These are phyloP conservation scores for Monilinia laxa DNA, from an alignment of 2,329 filamentous ascomycete species.

Conservation along the genomic window DNA sequence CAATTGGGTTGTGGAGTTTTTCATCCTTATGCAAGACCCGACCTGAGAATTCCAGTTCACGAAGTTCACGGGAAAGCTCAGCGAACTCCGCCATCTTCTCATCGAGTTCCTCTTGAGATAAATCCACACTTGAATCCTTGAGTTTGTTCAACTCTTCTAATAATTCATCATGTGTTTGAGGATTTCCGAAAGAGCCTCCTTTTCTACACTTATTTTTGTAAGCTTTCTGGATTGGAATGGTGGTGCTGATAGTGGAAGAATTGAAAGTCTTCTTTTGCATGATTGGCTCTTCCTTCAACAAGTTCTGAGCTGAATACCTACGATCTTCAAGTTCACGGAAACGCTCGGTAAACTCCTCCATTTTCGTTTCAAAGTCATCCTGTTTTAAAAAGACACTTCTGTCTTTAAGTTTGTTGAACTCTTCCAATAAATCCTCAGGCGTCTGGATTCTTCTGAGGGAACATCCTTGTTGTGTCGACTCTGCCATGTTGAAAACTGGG, in stretches of 20 bases:
- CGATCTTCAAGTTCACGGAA: background rate
- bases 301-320: background rate
- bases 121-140: no score
- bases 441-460: no score
- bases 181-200: no score
- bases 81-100: no score
- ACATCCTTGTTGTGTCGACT: background rate
- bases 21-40: no score
- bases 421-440: background rate
- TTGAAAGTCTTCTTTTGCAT: background rate
- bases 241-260: background rate
- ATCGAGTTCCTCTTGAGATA: no score
- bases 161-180: background rate
- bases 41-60: no score
- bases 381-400: background rate
- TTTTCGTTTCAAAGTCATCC: background rate
- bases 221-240: background rate
- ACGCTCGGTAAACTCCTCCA: background rate
- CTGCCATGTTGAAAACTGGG: no score
- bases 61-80: no score
- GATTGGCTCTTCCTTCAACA: background rate
- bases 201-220: background rate
- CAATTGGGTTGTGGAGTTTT: no score
- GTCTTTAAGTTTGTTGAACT: background rate
- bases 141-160: no score